phyloP scores from a whole-genome alignment of 2,329 filamentous ascomycete species.

The Calonectria henricotiae region DNA sequence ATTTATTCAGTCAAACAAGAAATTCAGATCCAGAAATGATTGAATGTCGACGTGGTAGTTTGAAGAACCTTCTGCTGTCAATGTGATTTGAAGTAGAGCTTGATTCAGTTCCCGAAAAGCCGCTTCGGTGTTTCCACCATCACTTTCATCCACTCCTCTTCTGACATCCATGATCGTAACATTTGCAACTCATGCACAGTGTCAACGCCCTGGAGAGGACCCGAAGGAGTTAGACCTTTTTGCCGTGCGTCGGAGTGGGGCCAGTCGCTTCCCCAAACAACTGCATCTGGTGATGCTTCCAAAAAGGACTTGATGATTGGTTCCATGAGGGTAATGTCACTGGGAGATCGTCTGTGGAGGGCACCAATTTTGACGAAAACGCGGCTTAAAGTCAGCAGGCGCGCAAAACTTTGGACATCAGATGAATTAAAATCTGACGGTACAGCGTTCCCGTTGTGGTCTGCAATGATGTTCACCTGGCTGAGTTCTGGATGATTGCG shows the following conservation, averaged over 20 bases:
- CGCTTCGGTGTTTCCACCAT: background rate
- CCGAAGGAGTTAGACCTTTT: background rate
- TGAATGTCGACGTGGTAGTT: too few species aligned
- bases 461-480: background rate
- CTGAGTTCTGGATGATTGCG: background rate
- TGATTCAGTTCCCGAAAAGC: background rate
- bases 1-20: too few species aligned
- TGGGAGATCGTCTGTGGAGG: background rate
- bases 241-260: background rate
- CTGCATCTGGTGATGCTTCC: background rate
- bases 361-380: slow-evolving; percentile 13
- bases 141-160: slow-evolving; percentile 7
- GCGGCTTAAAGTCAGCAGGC: background rate
- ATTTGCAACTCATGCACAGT: background rate
- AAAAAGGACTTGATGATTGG: slow-evolving; percentile 2
- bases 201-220: background rate
- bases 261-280: slow-evolving; percentile 17
- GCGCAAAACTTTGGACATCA: background rate
- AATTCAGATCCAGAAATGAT: too few species aligned
- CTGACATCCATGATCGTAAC: background rate
- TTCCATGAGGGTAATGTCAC: background rate
- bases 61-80: too few species aligned
- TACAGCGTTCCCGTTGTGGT: background rate
- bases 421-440: background rate
- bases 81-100: too few species aligned